Conservation (phyloP, 2,329 filamentous ascomycete species). For the Scorias spongiosa region DNA sequence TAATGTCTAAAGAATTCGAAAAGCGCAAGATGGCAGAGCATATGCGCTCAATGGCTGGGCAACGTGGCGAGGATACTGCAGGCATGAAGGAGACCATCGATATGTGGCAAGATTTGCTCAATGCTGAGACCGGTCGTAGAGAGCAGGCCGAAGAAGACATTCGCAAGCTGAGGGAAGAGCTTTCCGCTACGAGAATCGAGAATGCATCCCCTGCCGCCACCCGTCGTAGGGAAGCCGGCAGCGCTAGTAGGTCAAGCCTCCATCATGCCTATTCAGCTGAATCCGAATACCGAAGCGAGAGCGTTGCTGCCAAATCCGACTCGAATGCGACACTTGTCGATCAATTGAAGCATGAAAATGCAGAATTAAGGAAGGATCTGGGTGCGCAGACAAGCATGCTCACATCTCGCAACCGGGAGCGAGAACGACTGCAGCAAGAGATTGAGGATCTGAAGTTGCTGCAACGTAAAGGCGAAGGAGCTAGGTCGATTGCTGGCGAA, state of each 20-base stretch:
- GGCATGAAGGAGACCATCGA: constrained; percentile 40
- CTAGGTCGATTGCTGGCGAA: constrained; percentile 53
- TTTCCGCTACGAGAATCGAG: constrained; percentile 40
- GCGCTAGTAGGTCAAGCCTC: constrained; percentile 22
- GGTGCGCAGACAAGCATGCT: constrained; percentile 96
- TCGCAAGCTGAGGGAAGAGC: constrained; percentile 65
- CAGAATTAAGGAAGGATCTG: constrained; percentile 78
- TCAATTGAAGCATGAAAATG: constrained; percentile 79
- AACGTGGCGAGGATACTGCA: constrained; percentile 14
- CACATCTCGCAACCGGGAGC: constrained; percentile 86
- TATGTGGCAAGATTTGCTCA: constrained; percentile 88
- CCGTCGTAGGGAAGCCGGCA: constrained; percentile 24
- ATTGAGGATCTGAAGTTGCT: constrained; percentile 92
- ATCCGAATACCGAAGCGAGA: constrained; percentile 22
- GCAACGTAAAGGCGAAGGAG: constrained; percentile 53
- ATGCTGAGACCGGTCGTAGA: constrained; percentile 76
- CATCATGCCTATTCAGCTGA: constrained; percentile 20
- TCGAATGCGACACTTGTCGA: constrained; percentile 39
- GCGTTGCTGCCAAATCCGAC: constrained; percentile 14
- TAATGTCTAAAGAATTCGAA: constrained; percentile 64
- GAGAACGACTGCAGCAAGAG: constrained; percentile 87
- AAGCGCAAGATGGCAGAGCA: constrained; percentile 76
- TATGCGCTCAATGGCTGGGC: constrained; percentile 43
- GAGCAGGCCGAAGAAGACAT: constrained; percentile 89
- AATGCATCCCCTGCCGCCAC: constrained; percentile 21